Conservation (phyloP, 2,329 filamentous ascomycete species). For the Stagonosporopsis vannaccii region DNA sequence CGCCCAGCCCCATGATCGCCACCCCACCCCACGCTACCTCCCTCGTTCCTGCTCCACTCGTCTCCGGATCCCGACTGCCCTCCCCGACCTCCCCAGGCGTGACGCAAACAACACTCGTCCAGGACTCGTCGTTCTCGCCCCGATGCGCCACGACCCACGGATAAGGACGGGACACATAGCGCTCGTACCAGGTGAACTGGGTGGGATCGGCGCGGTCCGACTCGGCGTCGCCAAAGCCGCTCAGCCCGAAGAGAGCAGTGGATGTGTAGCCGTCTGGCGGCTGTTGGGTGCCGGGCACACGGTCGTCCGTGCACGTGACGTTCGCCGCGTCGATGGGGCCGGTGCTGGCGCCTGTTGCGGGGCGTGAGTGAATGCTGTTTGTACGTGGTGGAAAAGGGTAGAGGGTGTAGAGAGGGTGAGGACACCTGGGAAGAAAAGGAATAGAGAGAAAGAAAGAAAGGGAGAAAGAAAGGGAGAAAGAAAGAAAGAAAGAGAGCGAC, state of each 20-base stretch:
- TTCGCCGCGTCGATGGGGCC: neutral
- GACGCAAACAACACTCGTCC: neutral
- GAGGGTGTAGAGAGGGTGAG: neutral
- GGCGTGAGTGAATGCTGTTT: neutral
- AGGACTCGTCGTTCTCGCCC: neutral
- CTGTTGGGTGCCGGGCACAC: neutral
- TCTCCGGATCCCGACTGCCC: neutral
- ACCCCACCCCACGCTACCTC: neutral
- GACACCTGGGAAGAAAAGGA: neutral
- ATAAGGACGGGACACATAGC: neutral
- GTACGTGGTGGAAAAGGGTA: neutral
- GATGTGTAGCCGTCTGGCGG: neutral
- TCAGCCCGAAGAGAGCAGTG: neutral
- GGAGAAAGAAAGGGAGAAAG: neutral
- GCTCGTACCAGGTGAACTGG: slow-evolving; percentile 6
- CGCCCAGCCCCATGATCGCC: neutral
- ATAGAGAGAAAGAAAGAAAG: neutral
- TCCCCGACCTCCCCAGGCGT: neutral
- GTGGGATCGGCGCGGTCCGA: neutral
- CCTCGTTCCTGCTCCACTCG: neutral
- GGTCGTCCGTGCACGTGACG: neutral
- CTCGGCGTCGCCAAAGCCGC: neutral
- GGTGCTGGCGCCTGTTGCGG: neutral
- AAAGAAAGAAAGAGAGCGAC: neutral
- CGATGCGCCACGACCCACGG: neutral